Conservation (phyloP, 768 basidiomycete genomes). For the Daedaleopsis sinensis region DNA sequence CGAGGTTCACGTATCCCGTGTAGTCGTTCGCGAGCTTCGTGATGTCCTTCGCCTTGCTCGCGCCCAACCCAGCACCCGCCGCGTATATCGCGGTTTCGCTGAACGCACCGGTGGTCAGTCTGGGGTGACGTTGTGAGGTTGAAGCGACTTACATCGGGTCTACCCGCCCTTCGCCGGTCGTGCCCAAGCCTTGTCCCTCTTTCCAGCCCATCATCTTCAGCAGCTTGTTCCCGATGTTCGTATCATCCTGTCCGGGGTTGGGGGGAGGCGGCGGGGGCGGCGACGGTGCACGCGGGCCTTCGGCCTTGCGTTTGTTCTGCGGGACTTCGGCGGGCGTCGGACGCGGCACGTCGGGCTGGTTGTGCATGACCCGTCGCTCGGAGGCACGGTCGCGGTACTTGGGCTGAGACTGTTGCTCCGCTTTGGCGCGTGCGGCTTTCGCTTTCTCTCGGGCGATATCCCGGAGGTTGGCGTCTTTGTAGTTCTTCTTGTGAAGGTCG, state of each 20-base stretch:
- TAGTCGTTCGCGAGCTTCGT: slow-evolving; percentile 36
- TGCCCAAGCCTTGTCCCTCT: slow-evolving; percentile 85
- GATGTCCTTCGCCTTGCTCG: slow-evolving; percentile 85
- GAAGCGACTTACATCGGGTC: slow-evolving; percentile 74
- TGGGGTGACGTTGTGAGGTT: too few species aligned
- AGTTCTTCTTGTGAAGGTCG: slow-evolving; percentile 96
- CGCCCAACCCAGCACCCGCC: slow-evolving; percentile 89
- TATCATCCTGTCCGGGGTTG: slow-evolving; percentile 78
- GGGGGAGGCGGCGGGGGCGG: slow-evolving; percentile 63
- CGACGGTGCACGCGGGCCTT: slow-evolving; percentile 63
- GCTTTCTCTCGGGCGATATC: slow-evolving; percentile 76
- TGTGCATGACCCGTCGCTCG: slow-evolving; percentile 87
- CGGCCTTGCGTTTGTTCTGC: slow-evolving; percentile 49
- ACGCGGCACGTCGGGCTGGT: slow-evolving; percentile 85
- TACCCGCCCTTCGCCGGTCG: slow-evolving; percentile 79
- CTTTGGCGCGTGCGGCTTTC: slow-evolving; percentile 41
- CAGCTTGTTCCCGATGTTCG: slow-evolving; percentile 89
- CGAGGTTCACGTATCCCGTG: slow-evolving; percentile 31
- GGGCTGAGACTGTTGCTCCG: slow-evolving; percentile 46
- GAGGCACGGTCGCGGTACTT: slow-evolving; percentile 96
- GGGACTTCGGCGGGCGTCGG: slow-evolving; percentile 36
- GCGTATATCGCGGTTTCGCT: slow-evolving; percentile 87
- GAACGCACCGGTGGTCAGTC: too few species aligned
- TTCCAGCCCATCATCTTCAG: slow-evolving; percentile 99
- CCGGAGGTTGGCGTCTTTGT: slow-evolving; percentile 69